Conservation (phyloP, 2,329 filamentous ascomycete species). For the Aspergillus fumigatiaffinis region DNA sequence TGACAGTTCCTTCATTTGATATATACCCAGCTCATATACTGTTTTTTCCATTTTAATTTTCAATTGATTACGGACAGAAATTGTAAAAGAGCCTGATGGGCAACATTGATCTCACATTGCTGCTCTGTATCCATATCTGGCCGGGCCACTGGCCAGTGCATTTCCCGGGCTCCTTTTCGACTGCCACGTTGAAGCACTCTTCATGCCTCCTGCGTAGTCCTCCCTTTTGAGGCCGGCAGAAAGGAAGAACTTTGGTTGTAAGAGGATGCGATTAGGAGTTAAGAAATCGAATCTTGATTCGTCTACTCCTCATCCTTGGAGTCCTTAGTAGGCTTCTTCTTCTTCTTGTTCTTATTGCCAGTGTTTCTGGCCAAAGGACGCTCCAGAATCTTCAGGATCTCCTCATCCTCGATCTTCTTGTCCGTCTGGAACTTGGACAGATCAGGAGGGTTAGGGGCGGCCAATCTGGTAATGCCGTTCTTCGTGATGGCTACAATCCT, state of each 20-base stretch:
- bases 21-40: conserved; percentile 10
- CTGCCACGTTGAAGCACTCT: background rate
- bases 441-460: conserved; percentile 71
- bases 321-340: conserved; percentile 61
- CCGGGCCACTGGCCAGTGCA: background rate
- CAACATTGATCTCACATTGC: conserved; percentile 2
- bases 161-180: background rate
- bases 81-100: conserved; percentile 2
- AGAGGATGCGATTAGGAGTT: background rate
- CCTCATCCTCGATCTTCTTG: conserved; percentile 97
- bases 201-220: background rate
- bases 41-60: conserved; percentile 11
- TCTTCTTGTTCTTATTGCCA: conserved; percentile 78
- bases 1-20: conserved; percentile 1
- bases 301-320: conserved; percentile 43
- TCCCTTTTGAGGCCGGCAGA: background rate
- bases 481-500: conserved; percentile 77
- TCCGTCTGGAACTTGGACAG: conserved; percentile 82
- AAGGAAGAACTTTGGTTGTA: background rate
- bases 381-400: conserved; percentile 90
- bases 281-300: conserved; percentile 1
- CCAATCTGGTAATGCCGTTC: conserved; percentile 87
- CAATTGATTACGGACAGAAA: conserved; percentile 16
- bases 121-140: background rate
- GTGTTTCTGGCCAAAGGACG: conserved; percentile 67